phyloP scores from a whole-genome alignment of 2,329 filamentous ascomycete species.

The Cladophialophora bantiana region DNA sequence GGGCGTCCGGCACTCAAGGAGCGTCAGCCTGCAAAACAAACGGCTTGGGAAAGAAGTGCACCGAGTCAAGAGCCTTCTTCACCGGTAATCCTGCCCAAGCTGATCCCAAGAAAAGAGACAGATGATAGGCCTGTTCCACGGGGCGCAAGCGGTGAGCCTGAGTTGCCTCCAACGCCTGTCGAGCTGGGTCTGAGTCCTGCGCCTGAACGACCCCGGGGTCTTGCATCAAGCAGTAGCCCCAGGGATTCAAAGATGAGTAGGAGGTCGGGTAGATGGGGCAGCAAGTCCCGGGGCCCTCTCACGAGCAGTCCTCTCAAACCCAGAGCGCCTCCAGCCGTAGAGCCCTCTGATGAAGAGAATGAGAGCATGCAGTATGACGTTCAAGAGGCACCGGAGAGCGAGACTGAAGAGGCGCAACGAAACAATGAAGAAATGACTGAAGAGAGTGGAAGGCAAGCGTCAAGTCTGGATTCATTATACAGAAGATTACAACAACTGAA shows the following conservation, averaged over 20 bases:
- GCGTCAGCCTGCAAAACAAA: not conserved
- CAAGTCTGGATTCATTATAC: conserved; percentile 20
- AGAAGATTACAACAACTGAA: conserved; percentile 22
- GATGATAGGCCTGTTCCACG: conserved; percentile 6
- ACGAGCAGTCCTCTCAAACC: conserved; percentile 42
- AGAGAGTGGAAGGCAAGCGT: conserved; percentile 19
- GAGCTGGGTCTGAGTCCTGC: conserved; percentile 34
- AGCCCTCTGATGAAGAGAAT: conserved; percentile 6
- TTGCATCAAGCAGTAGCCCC: conserved; percentile 39
- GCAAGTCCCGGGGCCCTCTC: conserved; percentile 11
- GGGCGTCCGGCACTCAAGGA: conserved; percentile 16
- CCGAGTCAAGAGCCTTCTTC: conserved; percentile 14
- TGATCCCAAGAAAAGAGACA: conserved; percentile 30
- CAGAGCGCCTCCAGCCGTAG: conserved; percentile 16
- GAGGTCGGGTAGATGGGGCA: conserved; percentile 31
- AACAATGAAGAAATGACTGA: conserved; percentile 20
- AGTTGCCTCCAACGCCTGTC: conserved; percentile 40
- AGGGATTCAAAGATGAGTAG: conserved; percentile 33
- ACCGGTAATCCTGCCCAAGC: conserved; percentile 30
- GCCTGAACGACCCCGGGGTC: conserved; percentile 38
- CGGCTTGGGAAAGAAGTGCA: not conserved
- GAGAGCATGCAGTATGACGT: conserved; percentile 15
- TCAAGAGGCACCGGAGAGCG: conserved; percentile 28
- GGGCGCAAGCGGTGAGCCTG: conserved; percentile 31
- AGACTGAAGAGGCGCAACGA: conserved; percentile 22